Conservation (phyloP, 768 basidiomycete species). For the button mushroom (Agaricus bisporus) region DNA sequence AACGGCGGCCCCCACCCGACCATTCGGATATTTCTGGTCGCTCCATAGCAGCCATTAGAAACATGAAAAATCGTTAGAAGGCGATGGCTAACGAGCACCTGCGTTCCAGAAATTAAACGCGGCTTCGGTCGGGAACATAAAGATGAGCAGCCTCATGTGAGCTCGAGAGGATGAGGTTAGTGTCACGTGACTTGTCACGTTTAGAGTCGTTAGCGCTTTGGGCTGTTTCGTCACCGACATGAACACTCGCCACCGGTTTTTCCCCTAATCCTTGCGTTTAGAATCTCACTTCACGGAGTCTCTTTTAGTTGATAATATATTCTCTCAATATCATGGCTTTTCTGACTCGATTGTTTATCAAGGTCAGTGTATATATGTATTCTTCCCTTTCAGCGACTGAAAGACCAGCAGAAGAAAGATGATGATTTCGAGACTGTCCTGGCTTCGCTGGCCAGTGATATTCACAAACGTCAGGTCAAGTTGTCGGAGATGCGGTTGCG, state of each 20-base stretch:
- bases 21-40: too few relatives aligned
- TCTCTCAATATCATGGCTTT: slow-evolving; percentile 18
- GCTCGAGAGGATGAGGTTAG: too few relatives aligned
- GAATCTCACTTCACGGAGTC: not conserved
- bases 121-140: too few relatives aligned
- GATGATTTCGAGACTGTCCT: slow-evolving; percentile 80
- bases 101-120: too few relatives aligned
- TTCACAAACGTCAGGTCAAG: slow-evolving; percentile 66
- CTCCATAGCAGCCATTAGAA: too few relatives aligned
- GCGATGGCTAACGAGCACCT: too few relatives aligned
- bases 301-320: not conserved
- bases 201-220: not conserved
- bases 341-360: slow-evolving; percentile 23
- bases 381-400: not conserved
- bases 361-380: slow-evolving; percentile 16
- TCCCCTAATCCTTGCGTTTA: not conserved
- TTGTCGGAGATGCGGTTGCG: slow-evolving; percentile 82
- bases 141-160: too few relatives aligned
- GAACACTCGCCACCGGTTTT: slow-evolving; percentile 1
- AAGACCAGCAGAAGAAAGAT: slow-evolving; percentile 35
- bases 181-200: slow-evolving; percentile 6
- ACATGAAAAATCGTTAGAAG: too few relatives aligned
- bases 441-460: slow-evolving; percentile 56
- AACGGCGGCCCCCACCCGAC: too few relatives aligned
- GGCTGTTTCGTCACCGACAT: slow-evolving; percentile 3